A percentile compares a stretch with the other conserved stretches of the same genome.
Evolutionary conservation across 2,329 filamentous ascomycete genomes (phyloP).

Genomic region (Rhynchosporium graminicola): DNA sequence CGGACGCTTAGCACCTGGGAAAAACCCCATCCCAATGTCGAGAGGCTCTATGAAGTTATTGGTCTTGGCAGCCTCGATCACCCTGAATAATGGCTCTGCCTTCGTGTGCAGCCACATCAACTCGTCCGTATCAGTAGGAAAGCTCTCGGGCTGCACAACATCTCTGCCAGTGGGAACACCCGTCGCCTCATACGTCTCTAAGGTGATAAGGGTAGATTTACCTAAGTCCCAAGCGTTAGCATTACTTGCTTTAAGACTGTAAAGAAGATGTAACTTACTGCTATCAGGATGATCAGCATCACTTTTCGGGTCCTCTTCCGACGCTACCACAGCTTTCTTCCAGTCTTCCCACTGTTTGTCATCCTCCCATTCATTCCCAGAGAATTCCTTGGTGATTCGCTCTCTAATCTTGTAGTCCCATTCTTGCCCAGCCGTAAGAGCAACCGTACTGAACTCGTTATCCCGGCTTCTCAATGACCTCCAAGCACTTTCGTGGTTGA

Average conservation of each 20-base stretch:
- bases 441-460: conserved; percentile 26
- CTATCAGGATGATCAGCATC: neutral
- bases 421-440: conserved; percentile 27
- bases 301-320: neutral
- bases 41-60: neutral
- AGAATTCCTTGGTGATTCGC: conserved; percentile 29
- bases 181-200: neutral
- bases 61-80: neutral
- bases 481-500: conserved; percentile 24
- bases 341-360: conserved; percentile 28
- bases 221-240: neutral
- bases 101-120: conserved; percentile 26
- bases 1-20: neutral
- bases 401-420: conserved; percentile 34
- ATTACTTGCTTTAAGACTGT: too few species aligned
- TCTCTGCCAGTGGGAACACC: neutral
- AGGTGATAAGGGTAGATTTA: neutral
- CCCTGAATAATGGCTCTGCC: conserved; percentile 14
- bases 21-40: neutral
- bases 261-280: neutral
- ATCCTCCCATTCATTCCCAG: conserved; percentile 26
- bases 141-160: conserved; percentile 12
- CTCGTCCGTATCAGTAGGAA: conserved; percentile 21
- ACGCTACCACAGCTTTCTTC: conserved; percentile 15
- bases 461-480: conserved; percentile 20